Conservation (phyloP, 345 rosid genomes). For the Citrus medica region DNA sequence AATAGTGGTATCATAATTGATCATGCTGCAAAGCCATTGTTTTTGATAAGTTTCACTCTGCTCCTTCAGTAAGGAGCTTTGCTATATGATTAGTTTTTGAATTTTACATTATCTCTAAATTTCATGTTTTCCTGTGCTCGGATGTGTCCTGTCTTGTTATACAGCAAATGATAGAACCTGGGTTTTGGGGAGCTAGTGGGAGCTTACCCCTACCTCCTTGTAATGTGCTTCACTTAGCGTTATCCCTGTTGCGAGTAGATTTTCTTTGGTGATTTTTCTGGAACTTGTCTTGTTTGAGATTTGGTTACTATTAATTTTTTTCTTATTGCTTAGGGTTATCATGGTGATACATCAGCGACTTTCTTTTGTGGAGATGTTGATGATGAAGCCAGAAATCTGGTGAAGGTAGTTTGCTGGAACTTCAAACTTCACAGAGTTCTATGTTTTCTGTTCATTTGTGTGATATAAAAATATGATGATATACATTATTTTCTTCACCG, state of each 20-base stretch:
- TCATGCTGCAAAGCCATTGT: background rate
- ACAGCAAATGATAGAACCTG: background rate
- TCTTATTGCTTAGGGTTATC: conserved; percentile 60
- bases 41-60: background rate
- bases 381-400: conserved; percentile 70
- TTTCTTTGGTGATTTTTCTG: conserved; percentile 5
- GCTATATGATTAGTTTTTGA: background rate
- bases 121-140: background rate
- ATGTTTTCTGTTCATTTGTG: background rate
- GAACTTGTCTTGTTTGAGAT: background rate
- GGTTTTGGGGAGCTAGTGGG: background rate
- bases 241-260: background rate
- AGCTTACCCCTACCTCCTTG: background rate
- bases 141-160: background rate
- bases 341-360: conserved; percentile 93
- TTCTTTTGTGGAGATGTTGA: conserved; percentile 91
- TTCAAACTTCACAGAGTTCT: background rate
- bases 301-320: background rate
- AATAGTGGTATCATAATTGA: background rate
- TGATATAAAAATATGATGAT: background rate
- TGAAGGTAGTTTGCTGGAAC: conserved; percentile 49
- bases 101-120: background rate
- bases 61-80: background rate
- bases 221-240: background rate
- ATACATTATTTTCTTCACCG: background rate